A percentile compares a stretch with the other conserved stretches of the same genome.
These are phyloP conservation scores for Tetrapisispora arboricola DNA, from an alignment of 805 yeast species.

Conservation along the genomic window DNA sequence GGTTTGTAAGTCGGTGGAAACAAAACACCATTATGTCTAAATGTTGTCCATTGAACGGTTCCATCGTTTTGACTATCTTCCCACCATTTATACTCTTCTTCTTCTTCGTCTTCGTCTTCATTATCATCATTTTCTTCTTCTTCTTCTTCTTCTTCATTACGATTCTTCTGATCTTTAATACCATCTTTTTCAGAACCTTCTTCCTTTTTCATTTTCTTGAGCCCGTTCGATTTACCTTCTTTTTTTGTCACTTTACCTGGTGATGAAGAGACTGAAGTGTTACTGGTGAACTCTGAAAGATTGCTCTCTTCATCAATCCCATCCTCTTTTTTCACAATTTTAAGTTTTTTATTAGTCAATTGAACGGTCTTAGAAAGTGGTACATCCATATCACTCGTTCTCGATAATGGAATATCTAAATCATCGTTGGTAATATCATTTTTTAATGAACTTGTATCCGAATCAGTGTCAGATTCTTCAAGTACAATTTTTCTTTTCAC, in stretches of 20 bases:
- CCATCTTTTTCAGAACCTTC: background rate
- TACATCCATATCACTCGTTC: background rate
- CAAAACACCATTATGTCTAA: conserved; percentile 83
- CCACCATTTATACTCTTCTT: conserved; percentile 79
- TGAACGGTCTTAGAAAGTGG: background rate
- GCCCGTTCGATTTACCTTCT: background rate
- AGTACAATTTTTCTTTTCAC: conserved; percentile 1
- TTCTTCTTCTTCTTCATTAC: conserved; percentile 3
- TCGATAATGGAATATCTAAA: conserved; percentile 3
- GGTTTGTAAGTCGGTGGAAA: conserved; percentile 92
- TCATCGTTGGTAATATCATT: background rate
- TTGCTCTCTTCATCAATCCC: conserved; percentile 9
- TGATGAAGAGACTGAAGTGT: conserved; percentile 1
- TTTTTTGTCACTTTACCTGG: background rate
- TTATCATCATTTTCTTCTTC: conserved; percentile 6
- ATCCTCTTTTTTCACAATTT: background rate
- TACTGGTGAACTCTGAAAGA: background rate
- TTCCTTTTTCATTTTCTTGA: background rate
- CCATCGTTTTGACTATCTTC: conserved; percentile 57
- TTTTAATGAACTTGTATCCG: background rate
- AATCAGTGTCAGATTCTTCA: background rate
- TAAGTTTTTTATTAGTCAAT: background rate
- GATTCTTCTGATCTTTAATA: too few species aligned
- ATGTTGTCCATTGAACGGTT: conserved; percentile 72
- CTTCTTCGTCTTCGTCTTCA: conserved; percentile 36